Base-by-base conservation (phyloP, 305 asterid species). In the Fraxinus albicans region DNA sequence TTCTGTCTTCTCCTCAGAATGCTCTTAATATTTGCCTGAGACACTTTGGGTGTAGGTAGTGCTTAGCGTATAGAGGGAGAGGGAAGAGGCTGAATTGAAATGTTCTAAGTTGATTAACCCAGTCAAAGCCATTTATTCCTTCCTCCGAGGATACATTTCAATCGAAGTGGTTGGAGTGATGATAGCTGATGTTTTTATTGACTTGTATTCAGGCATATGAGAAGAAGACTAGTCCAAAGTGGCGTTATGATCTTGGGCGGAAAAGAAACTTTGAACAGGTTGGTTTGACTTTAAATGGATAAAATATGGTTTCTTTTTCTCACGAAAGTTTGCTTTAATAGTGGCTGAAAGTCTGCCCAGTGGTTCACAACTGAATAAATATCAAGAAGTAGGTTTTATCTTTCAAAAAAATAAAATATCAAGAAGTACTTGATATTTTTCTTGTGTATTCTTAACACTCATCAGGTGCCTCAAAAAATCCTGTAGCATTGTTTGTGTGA, bases 181-280 rank as follows among this genome's bases (percentile, higher is more conserved):
- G 65, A 8, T 76, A 74, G 53, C 86, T 79, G 63, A 44, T 63
- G 67, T 44, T 15, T 63, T 60, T 40, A 34, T 69, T 29, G 79
- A 79, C 81, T 63, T 76, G 27, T 85, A 31, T 81, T 60, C 86
- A 90, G 95, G 93, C 95, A 76, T 91, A 90, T 35, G 94, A 91
- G 84, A 91, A 91, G 89, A 89, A 86, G 78, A 85, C 91, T 60
- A 53, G 88, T 80, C 88, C 88, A 6, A 91, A 90, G 74, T 91
- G 92, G 92, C 91, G 90, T 35, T 91, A 89, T 85, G 95, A 91
- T 82, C 90, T 91, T 65, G 93, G 95, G 70, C 88, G 91, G 72
- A 89, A 82, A 85, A 90, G 91, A 85, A 91, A 91, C 83, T 89
- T 91, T 84, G 95, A 90, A 85, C 93, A 91, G 93, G 93, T 91